Base-by-base conservation (phyloP, 208 protist species). In the Leishmania gerbilli region DNA sequence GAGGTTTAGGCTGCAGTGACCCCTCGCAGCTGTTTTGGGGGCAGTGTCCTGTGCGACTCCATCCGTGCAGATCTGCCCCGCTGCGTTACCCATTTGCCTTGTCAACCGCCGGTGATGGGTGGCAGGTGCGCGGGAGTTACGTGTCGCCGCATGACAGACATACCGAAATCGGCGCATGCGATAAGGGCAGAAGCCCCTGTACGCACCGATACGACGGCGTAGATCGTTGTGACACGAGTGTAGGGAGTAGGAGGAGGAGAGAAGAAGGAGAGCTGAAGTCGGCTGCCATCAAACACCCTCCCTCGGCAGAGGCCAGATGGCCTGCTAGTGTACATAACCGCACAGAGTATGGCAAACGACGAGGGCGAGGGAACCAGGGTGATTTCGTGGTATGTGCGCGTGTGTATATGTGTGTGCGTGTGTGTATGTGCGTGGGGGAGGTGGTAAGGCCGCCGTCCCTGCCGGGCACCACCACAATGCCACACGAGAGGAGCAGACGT, bases 291-390 rank as follows among this genome's bases (percentile, higher is more conserved):
- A 45, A 24, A 45, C 34, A 13, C 19, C 13, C n/a, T 40, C 4
- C 47, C 27, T 9, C 71, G n/a, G 13, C 24, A 27, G 71, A 37
- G 71, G 15, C 71, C 37, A n/a, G 40, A 31, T n/a, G 67, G 42
- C 47, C 15, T 58, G 42, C n/a, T n/a, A 75, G n/a, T 75, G 71
- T 58, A 75, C 71, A 75, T 75, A 24, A 11, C 8, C 5, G 47
- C 71, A 75, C 45, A 11, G 67, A 71, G 13, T 47, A n/a, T 19
- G 49, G 67, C 56, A 9, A n/a, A 47, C 5, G 13, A 27, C 19
- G 21, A 71, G 8, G 37, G 40, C 2, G 40, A 71, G 19, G 40
- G 17, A 47, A 49, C 8, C 7, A 71, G 40, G 40, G 11, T 64
- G 58, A 64, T 31, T 27, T 64, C 27, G 58, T 64, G 1, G 58